Conservation (phyloP, 1,139 yeast species). For the Pichia sorboxylosa region DNA sequence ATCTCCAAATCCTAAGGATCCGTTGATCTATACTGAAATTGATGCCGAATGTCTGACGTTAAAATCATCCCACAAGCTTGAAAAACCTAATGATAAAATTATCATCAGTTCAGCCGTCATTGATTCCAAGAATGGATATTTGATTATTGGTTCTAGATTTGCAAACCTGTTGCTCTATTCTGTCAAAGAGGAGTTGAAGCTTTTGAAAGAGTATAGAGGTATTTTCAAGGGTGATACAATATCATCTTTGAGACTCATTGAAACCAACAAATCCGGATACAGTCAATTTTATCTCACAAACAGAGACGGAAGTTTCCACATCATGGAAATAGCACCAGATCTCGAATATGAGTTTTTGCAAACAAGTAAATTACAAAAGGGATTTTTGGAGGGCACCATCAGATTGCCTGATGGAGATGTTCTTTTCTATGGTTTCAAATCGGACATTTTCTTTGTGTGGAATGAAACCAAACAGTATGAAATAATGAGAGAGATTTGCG, state of each 20-base stretch:
- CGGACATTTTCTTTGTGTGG: conserved; percentile 69
- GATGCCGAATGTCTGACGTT: conserved; percentile 17
- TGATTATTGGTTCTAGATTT: conserved; percentile 62
- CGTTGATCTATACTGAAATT: conserved; percentile 37
- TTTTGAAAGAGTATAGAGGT: conserved; percentile 35
- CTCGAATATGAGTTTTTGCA: conserved; percentile 30
- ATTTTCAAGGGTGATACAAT: conserved; percentile 66
- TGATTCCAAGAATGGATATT: conserved; percentile 28
- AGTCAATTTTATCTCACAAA: conserved; percentile 35
- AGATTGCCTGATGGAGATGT: conserved; percentile 32
- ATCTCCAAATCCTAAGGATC: conserved; percentile 56
- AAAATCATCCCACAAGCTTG: conserved; percentile 16
- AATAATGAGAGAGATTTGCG: conserved; percentile 62
- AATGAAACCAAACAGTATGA: conserved; percentile 73
- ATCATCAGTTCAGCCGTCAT: conserved; percentile 46
- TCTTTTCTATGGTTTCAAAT: conserved; percentile 70
- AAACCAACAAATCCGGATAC: conserved; percentile 14
- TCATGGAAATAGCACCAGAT: conserved; percentile 19
- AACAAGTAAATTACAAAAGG: conserved; percentile 57
- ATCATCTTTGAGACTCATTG: conserved; percentile 39
- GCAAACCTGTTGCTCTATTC: conserved; percentile 54
- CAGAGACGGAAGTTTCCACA: conserved; percentile 53
- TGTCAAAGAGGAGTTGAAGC: conserved; percentile 20
- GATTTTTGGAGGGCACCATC: conserved; percentile 68
- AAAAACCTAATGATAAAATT: conserved; percentile 37